Base-by-base conservation (phyloP, 805 yeast species). In the Ogataea nitratoaversa region DNA sequence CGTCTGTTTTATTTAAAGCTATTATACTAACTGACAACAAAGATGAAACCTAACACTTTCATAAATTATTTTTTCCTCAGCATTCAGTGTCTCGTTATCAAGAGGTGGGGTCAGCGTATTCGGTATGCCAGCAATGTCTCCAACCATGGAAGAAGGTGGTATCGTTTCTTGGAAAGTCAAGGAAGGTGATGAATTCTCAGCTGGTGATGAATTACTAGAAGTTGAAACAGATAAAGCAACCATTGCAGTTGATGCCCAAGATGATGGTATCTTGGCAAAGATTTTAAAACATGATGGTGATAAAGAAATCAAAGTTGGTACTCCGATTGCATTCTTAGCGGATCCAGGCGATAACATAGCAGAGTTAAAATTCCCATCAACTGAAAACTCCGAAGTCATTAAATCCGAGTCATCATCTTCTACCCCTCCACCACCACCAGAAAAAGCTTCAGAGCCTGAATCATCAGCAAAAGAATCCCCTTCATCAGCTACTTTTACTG, bases 71-170 rank as follows among this genome's bases (percentile, higher is more conserved):
- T 36, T 37, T 30, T 6, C n/a, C 17, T 33, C 44, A 48, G 54
- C 47, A 5, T 59, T 76, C 49, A 68, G 65, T 45, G 37, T 47
- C 13, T 45, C 61, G n/a, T 41, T 50, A 11, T 36, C 42, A 5
- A 47, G 49, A 36, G 32, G 38, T 30, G 72, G 66, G 2, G 78
- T 75, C 4, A 57, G 67, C 17, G 63, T 69, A 28, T 88, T 87
- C 67, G 80, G 72, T 39, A 91, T 91, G 98, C 99, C 99, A 4
- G 97, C 99, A 19, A 87, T 91, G 96, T 90, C 97, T 5, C 99
- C 99, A 32, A 91, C 99, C 6, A 91, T 91, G 99, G 88, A 89
- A 23, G 86, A 82, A 59, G 99, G 99, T 30, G 96, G 95, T 5
- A 76, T 91, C 48, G 86, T 88, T 11, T 72, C 79, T 40, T 91